Evolutionary conservation across 306 rosid genomes (phyloP).

Genomic region (Vachellia pachyceras): DNA sequence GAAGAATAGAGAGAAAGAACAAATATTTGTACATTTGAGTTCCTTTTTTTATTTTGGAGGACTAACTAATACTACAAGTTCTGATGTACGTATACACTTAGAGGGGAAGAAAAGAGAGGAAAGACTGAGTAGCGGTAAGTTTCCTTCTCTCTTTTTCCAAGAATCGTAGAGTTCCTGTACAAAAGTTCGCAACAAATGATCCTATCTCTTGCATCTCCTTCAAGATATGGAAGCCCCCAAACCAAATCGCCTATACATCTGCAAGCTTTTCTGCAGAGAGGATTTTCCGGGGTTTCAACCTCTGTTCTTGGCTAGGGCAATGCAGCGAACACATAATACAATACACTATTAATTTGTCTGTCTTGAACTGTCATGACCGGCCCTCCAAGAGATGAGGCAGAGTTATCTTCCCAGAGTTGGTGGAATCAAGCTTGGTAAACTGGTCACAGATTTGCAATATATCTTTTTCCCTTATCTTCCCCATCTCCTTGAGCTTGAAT

Average conservation of each 20-base stretch:
- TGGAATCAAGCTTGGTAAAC: constrained; percentile 69
- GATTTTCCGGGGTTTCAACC: not conserved
- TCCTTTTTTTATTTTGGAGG: not conserved
- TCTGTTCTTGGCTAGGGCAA: constrained; percentile 1
- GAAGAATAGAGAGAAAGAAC: not conserved
- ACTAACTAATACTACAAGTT: not conserved
- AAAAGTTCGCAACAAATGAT: constrained; percentile 35
- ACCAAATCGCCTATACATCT: constrained; percentile 31
- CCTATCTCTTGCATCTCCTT: not conserved
- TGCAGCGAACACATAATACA: constrained; percentile 15
- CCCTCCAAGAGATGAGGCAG: constrained; percentile 62
- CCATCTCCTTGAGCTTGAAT: constrained; percentile 93
- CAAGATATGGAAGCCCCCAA: not conserved
- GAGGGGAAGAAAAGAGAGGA: not conserved
- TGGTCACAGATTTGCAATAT: constrained; percentile 66
- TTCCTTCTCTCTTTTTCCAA: not conserved
- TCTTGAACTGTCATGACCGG: constrained; percentile 31
- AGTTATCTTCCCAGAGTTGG: constrained; percentile 81
- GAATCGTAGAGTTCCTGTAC: constrained; percentile 26
- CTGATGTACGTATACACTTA: too few species aligned
- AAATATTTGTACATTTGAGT: not conserved
- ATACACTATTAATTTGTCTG: not conserved
- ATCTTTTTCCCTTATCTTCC: constrained; percentile 75
- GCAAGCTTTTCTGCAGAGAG: constrained; percentile 30
- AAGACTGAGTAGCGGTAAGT: not conserved